Conservation (phyloP, 202 grass and related monocot species). For the Saccharum hybrid region DNA sequence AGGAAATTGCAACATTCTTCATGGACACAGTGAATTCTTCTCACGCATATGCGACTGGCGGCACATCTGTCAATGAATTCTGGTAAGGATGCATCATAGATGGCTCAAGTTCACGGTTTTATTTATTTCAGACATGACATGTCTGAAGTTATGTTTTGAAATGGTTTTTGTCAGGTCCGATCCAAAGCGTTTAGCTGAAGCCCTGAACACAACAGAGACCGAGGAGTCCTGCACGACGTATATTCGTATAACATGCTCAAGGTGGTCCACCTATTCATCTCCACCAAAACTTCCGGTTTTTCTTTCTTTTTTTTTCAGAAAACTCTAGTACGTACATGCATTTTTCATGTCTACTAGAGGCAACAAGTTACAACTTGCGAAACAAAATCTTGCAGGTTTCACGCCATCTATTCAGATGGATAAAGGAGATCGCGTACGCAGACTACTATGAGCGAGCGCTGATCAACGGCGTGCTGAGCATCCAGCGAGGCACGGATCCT, state of each 20-base stretch:
- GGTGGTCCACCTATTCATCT: too few relatives aligned
- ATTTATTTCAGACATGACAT: neutral
- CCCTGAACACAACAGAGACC: too few relatives aligned
- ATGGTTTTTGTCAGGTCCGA: conserved; percentile 58
- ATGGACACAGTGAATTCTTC: conserved; percentile 91
- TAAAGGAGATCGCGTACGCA: conserved; percentile 52
- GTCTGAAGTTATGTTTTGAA: neutral
- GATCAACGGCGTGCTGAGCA: conserved; percentile 79
- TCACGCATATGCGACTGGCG: conserved; percentile 90
- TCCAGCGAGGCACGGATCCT: conserved; percentile 78
- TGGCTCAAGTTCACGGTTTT: neutral
- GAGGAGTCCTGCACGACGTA: too few relatives aligned
- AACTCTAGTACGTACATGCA: neutral
- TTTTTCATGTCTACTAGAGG: neutral
- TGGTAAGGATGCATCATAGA: conserved; percentile 59
- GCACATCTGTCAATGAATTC: conserved; percentile 90
- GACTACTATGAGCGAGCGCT: conserved; percentile 89
- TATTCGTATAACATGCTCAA: too few relatives aligned
- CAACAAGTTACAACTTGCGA: neutral
- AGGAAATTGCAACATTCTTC: conserved; percentile 86
- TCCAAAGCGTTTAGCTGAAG: conserved; percentile 85
- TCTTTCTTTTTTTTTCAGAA: neutral
- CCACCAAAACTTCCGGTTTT: too few relatives aligned
- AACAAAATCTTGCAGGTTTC: conserved; percentile 57
- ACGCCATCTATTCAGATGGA: conserved; percentile 87